Conservation (phyloP, 2,329 filamentous ascomycete species). For the Penicillium concentricum region DNA sequence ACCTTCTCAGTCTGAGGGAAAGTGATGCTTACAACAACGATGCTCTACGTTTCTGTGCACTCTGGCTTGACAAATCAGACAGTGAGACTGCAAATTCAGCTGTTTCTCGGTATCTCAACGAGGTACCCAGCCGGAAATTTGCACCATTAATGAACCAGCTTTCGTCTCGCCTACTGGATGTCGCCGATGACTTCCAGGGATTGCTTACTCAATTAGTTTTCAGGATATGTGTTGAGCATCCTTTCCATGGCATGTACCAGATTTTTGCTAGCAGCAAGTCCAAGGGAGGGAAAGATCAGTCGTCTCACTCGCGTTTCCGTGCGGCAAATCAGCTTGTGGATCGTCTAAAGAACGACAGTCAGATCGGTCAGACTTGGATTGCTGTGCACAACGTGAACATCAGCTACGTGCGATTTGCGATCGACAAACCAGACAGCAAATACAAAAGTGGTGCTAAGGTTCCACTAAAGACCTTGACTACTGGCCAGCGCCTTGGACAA, state of each 20-base stretch:
- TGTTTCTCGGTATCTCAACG: slow-evolving; percentile 66
- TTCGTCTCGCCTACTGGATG: slow-evolving; percentile 81
- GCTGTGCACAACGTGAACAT: slow-evolving; percentile 73
- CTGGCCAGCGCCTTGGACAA: slow-evolving; percentile 63
- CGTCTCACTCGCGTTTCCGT: slow-evolving; percentile 68
- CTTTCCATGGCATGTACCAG: slow-evolving; percentile 96
- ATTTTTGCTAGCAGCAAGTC: slow-evolving; percentile 80
- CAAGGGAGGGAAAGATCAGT: slow-evolving; percentile 67
- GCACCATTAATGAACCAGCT: slow-evolving; percentile 92
- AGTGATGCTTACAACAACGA: slow-evolving; percentile 89
- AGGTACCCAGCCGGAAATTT: slow-evolving; percentile 88
- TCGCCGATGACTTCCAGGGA: slow-evolving; percentile 69
- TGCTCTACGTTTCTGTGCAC: slow-evolving; percentile 82
- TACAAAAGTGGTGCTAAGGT: slow-evolving; percentile 69
- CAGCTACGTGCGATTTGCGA: slow-evolving; percentile 53
- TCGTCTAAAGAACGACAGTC: slow-evolving; percentile 55
- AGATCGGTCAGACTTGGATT: slow-evolving; percentile 61
- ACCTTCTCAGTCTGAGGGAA: slow-evolving; percentile 77
- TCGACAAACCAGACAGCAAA: slow-evolving; percentile 53
- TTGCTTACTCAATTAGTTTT: slow-evolving; percentile 72
- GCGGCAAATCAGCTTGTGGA: slow-evolving; percentile 70
- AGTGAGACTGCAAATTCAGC: slow-evolving; percentile 73
- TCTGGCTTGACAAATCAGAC: slow-evolving; percentile 89
- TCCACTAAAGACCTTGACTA: slow-evolving; percentile 60
- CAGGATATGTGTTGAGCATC: slow-evolving; percentile 87